Conservation (phyloP, 169 alveolate species). For the Cryptosporidium meleagridis region DNA sequence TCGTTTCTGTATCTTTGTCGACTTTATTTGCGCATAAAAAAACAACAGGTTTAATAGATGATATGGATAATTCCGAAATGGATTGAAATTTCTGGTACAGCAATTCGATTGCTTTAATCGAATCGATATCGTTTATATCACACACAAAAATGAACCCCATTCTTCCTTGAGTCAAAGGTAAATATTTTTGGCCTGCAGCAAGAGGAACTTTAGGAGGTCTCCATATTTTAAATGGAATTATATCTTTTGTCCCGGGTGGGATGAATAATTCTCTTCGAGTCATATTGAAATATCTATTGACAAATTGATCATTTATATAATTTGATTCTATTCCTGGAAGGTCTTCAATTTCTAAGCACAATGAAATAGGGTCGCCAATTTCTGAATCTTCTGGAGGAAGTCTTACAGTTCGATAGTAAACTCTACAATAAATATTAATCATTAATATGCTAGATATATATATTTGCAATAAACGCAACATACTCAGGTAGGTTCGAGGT, state of each 20-base stretch:
- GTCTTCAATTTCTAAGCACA: constrained; percentile 73
- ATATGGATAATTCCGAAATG: constrained; percentile 23
- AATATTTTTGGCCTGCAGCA: constrained; percentile 63
- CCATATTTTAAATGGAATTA: constrained; percentile 63
- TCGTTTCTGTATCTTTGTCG: constrained; percentile 52
- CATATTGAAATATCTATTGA: constrained; percentile 63
- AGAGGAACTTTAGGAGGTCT: constrained; percentile 63
- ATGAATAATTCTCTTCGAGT: constrained; percentile 37
- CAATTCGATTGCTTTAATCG: constrained; percentile 40
- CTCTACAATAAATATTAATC: background rate
- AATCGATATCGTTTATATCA: constrained; percentile 55
- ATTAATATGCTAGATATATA: background rate
- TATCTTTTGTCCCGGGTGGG: constrained; percentile 67
- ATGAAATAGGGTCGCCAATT: constrained; percentile 52
- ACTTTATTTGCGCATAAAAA: constrained; percentile 68
- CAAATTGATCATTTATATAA: constrained; percentile 38
- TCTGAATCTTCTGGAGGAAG: constrained; percentile 71
- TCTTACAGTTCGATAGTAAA: constrained; percentile 63
- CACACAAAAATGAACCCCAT: constrained; percentile 67
- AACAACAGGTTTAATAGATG: constrained; percentile 64
- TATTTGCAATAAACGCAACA: background rate
- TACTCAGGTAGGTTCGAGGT: constrained; percentile 46
- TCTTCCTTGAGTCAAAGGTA: constrained; percentile 68
- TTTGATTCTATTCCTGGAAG: constrained; percentile 59
- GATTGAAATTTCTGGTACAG: constrained; percentile 58